Evolutionary conservation across 768 basidiomycete species (phyloP), one percentile per base, ranked within the genome.

Genomic region (Collybiopsis confluens): DNA sequence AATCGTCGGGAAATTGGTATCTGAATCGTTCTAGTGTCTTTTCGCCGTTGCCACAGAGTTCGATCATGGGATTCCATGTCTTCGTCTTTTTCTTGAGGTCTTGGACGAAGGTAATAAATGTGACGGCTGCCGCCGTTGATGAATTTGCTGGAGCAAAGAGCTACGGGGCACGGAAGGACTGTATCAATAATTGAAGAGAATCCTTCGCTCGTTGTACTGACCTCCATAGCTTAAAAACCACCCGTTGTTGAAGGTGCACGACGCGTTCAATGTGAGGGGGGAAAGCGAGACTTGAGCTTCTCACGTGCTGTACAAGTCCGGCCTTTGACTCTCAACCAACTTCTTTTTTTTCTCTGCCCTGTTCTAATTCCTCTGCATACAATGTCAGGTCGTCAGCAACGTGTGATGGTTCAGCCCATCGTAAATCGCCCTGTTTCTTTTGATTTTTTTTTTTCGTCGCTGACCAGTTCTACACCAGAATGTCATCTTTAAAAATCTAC

Each of bases 321-420:
- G 48, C 18, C 37, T 20, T 16, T 36, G n/a, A 15, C 21, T 15
- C n/a, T 18, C 18, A 21, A n/a, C 50, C 10, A 7, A 23, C n/a
- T 13, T 11, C 43, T 44, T 7, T 5, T 43, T 36, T 18, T 10
- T 30, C 18, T 21, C 35, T 4, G 10, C 45, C 57, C 45, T 35
- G 21, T 40, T 55, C 54, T 56, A 47, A 58, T 58, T 50, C 43
- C 46, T 49, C 41, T 46, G 41, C 44, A 54, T 73, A 84, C 64
- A 68, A 98, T 98, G 94, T 92, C 90, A 30, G 85, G 83, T 63
- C 88, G 93, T 65, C 91, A 92, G 68, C 89, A 93, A 67, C 90
- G 93, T 67, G 95, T 98, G 80, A 93, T 98, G 92, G 96, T 98
- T 57, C 96, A 98, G 73, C 94, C 94, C 85, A 97, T 97, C 86